Conservation (phyloP, 768 basidiomycete genomes). For the Cubamyces sp. region DNA sequence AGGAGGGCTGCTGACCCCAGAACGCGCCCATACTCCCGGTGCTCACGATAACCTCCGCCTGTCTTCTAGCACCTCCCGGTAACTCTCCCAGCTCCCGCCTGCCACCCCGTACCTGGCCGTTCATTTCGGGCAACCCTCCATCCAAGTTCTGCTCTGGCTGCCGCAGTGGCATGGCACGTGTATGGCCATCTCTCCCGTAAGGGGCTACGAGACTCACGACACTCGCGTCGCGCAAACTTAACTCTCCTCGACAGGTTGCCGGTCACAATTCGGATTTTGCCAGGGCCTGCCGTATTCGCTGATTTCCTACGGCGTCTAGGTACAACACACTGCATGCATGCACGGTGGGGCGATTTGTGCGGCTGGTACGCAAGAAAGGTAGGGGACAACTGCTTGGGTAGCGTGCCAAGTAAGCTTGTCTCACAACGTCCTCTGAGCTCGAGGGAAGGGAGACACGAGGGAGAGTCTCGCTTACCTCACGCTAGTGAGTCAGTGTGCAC, state of each 20-base stretch:
- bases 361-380: too few species aligned
- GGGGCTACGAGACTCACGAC: neutral
- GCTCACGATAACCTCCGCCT: slow-evolving; percentile 1
- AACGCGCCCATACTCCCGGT: neutral
- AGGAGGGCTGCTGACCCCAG: neutral
- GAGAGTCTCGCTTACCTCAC: slow-evolving; percentile 10
- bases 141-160: neutral
- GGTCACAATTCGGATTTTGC: neutral
- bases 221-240: neutral
- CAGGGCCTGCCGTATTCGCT: neutral
- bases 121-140: neutral
- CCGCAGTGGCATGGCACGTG: neutral
- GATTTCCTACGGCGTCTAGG: neutral
- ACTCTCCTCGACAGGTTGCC: neutral
- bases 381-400: too few species aligned
- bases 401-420: neutral
- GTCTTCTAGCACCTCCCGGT: neutral
- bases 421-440: too few species aligned
- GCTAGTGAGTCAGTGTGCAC: neutral
- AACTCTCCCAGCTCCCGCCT: neutral
- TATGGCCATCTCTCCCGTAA: neutral
- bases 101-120: neutral
- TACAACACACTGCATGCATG: too few species aligned
- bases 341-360: too few species aligned
- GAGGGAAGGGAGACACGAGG: neutral